Percentiles rank a stretch among this genome's conserved stretches.
Evolutionary conservation across 768 basidiomycete genomes (phyloP).

Genomic region (Porphyrellus cyaneotinctus): DNA sequence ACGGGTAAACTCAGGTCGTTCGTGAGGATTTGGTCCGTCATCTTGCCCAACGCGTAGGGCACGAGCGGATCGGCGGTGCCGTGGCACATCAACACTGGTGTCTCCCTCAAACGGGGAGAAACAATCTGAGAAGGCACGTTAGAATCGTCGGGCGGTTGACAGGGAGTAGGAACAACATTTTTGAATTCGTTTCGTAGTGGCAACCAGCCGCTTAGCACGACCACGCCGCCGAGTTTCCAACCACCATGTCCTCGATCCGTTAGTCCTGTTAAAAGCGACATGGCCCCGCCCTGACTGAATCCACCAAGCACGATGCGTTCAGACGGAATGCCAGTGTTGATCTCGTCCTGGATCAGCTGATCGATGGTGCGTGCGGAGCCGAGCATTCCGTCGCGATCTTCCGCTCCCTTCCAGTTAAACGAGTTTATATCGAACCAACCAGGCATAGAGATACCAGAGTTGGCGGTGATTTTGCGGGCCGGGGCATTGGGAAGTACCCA

Average conservation of each 20-base stretch:
- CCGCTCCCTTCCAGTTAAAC: slow-evolving; percentile 51
- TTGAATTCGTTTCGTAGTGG: slow-evolving; percentile 64
- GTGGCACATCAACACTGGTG: slow-evolving; percentile 89
- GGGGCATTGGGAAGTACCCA: slow-evolving; percentile 58
- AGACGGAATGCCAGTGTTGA: slow-evolving; percentile 64
- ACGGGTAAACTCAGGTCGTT: slow-evolving; percentile 46
- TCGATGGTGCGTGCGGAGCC: slow-evolving; percentile 58
- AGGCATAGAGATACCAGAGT: slow-evolving; percentile 65
- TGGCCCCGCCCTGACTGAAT: slow-evolving; percentile 82
- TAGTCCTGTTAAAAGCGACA: slow-evolving; percentile 73
- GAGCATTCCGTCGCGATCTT: slow-evolving; percentile 64
- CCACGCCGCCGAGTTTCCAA: slow-evolving; percentile 67
- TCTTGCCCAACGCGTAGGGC: slow-evolving; percentile 46
- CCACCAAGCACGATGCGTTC: slow-evolving; percentile 81
- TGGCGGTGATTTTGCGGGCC: slow-evolving; percentile 62
- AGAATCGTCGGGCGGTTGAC: neutral
- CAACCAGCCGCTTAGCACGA: slow-evolving; percentile 75
- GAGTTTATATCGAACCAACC: slow-evolving; percentile 79
- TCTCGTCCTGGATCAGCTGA: slow-evolving; percentile 67
- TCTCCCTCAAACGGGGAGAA: slow-evolving; percentile 50
- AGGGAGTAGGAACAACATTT: slow-evolving; percentile 39
- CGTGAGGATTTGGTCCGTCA: slow-evolving; percentile 55
- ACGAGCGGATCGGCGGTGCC: slow-evolving; percentile 77
- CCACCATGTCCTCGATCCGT: slow-evolving; percentile 32
- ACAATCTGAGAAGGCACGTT: slow-evolving; percentile 45